Evolutionary conservation across 192 early-diverging fungal genomes (phyloP), one percentile per base, ranked within the genome.

Genomic region (Diversispora epigaea): DNA sequence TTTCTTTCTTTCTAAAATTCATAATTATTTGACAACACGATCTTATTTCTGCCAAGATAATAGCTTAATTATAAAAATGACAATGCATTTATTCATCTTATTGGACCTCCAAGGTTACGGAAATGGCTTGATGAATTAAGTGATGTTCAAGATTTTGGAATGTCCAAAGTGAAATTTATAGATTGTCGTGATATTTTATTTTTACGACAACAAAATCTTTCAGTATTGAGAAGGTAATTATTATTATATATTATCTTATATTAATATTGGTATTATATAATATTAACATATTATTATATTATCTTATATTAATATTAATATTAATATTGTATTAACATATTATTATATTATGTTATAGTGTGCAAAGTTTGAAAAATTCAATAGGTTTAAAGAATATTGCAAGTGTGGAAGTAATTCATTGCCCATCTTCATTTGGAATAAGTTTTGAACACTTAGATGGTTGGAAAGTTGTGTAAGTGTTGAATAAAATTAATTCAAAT

Each of bases 381-480:
- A 70, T 92, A 49, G 89, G 90, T 0, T 82, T 96, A 0, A 66
- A 67, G 2, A 78, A 84, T 7, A 78, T 96, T 4, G 52, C 80
- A 19, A 87, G 93, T 0, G 88, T 94, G 41, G 83, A 88, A 40
- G 96, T 95, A 39, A 87, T 92, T 44, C 96, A 96, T 78, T 94
- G 94, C 72, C 87, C 89, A 7, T 91, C 84, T 83, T 88, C 95
- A 10, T 96, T 91, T 79, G 94, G 91, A 3, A 67, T 95, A 60
- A 87, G 91, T 43, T 54, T 94, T 68, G 86, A 86, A 5, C 93
- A 93, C 73, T 63, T 58, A 47, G 83, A 82, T 12, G 92, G 92
- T 7, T 94, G 89, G 91, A 92, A 91, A 77, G 73, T 93, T 64
- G 92, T 93, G 71, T 94, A 87, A 41, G 78, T 75, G 49, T 50